Conservation (phyloP, 1,284 basidiomycete genomes). For the Spongiforma sp. region DNA sequence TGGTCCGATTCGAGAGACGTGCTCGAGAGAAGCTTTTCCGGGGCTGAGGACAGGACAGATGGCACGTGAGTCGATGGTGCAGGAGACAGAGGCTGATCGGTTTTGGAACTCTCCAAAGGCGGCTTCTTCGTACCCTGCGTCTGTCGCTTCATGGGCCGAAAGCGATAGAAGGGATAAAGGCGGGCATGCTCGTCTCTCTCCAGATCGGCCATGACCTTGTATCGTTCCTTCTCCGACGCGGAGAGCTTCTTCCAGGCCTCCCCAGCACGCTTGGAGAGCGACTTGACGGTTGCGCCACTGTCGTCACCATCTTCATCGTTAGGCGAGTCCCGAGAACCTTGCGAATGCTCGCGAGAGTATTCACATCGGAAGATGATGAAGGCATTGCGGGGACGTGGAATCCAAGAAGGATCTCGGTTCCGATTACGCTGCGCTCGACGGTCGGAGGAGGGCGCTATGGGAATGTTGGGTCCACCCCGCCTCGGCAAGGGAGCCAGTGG, state of each 20-base stretch:
- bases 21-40: slow-evolving; percentile 7
- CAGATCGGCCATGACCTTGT: slow-evolving; percentile 52
- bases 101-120: slow-evolving; percentile 21
- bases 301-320: slow-evolving; percentile 30
- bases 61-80: slow-evolving; percentile 8
- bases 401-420: slow-evolving; percentile 59
- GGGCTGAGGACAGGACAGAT: slow-evolving; percentile 27
- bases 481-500: not conserved
- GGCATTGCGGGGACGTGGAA: slow-evolving; percentile 85
- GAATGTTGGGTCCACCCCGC: not conserved
- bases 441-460: slow-evolving; percentile 35
- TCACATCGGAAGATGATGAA: slow-evolving; percentile 91
- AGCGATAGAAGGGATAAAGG: slow-evolving; percentile 63
- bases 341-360: slow-evolving; percentile 52
- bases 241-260: slow-evolving; percentile 63
- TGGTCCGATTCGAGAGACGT: slow-evolving; percentile 5
- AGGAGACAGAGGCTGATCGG: not conserved
- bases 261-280: slow-evolving; percentile 66
- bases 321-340: slow-evolving; percentile 21
- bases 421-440: slow-evolving; percentile 40
- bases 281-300: slow-evolving; percentile 37
- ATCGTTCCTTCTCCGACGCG: slow-evolving; percentile 50
- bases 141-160: slow-evolving; percentile 55
- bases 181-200: slow-evolving; percentile 60
- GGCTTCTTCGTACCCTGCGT: slow-evolving; percentile 32